A percentile compares a stretch with the other conserved stretches of the same genome.
Evolutionary conservation across 495 filamentous ascomycete species (phyloP).

Genomic region (Chaetomidium leptoderma): DNA sequence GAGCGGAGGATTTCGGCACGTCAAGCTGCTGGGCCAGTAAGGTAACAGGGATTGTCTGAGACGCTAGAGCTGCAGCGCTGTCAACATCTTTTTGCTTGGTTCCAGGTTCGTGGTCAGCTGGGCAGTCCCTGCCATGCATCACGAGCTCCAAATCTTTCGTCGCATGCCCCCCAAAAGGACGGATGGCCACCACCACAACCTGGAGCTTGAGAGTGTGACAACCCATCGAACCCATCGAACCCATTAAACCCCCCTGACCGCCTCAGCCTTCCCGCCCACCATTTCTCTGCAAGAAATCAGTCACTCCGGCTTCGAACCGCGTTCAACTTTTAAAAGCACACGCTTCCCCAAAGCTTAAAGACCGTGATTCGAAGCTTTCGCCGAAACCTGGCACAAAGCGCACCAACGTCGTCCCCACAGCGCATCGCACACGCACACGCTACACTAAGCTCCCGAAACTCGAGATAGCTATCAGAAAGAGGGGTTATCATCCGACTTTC

Average conservation of each 20-base stretch:
- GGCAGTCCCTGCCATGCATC: conserved; percentile 12
- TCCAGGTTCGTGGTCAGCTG: conserved; percentile 14
- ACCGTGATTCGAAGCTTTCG: neutral
- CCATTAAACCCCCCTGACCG: neutral
- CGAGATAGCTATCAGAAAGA: neutral
- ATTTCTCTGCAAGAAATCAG: no score
- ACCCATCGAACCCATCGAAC: neutral
- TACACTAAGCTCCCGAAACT: neutral
- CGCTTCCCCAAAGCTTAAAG: neutral
- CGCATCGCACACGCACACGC: neutral
- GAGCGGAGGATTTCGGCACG: conserved; percentile 1
- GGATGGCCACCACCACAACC: neutral
- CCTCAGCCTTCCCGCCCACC: neutral
- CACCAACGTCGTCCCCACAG: neutral
- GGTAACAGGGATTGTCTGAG: conserved; percentile 11
- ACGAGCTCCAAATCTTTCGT: conserved; percentile 7
- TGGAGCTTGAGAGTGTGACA: neutral
- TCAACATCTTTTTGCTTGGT: conserved; percentile 20
- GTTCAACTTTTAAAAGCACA: neutral
- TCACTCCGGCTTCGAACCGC: no score
- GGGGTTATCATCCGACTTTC: neutral
- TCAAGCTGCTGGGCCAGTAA: conserved; percentile 12
- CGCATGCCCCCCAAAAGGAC: neutral
- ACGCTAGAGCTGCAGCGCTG: conserved; percentile 18
- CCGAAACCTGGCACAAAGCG: no score